Base-by-base conservation (phyloP, 2,329 filamentous ascomycete genomes). In the Monilinia fructicola region DNA sequence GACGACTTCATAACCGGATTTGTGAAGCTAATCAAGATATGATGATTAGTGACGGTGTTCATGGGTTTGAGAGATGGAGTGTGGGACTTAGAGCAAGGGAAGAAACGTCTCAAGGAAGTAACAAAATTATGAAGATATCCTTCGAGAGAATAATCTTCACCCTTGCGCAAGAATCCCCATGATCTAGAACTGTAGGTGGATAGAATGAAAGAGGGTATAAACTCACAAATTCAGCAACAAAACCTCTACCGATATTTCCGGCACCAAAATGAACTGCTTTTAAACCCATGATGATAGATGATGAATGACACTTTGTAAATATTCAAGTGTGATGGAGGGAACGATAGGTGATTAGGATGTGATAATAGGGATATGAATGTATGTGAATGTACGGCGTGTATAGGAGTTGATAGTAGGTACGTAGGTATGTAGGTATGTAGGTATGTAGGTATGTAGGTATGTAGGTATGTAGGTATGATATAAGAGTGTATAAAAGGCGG, bases 1-100 rank as follows among this genome's bases (percentile, higher is more conserved):
- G 81, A 98, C 84, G 75, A 99, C 94, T 77, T 97, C 92, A 78
- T 93, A 99, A 77, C 92, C 93, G 16, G 93, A 95, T 79, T 96
- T 90, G 83, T 97, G 92, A 44, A 64, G 54, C 44, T 67, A 38
- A 53, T 52, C 35, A 7, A 56, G 38, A 31, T 48, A 48, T 40
- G 16, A 48, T 40, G 16, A 59, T 70, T 56, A 71, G 68, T 18
- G 16, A 52, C 9, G 14, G 16, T n/a, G 16, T 35, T 16, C 4
- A 42, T 3, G 21, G 12, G 11, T 12, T 38, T 4, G 21, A 21
- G 3, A 40, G 21, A 21, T 48, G 4, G 7, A 31, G 21, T 44
- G 23, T 35, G 6, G 1, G 4, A 35, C 9, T 35, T 6, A 18
- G 16, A 5, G 26, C 12, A 21, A 53, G 4, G 31, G 7, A 21